Percentiles rank a stretch among this genome's conserved stretches.
Evolutionary conservation across 768 basidiomycete genomes (phyloP).

Genomic region (Termitomyces bulborhizus): DNA sequence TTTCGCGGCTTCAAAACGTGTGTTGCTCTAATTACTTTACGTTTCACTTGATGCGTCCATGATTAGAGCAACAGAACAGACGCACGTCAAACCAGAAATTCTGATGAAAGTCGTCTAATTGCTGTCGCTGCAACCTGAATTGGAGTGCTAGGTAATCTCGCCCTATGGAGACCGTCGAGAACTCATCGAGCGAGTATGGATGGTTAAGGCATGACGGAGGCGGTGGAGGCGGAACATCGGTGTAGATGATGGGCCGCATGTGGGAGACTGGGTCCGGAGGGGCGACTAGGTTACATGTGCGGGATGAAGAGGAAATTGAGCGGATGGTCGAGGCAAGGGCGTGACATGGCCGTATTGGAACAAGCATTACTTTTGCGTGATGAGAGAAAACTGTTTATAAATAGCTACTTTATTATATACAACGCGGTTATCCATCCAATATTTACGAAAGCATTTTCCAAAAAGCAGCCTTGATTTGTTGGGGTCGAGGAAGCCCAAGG

Average conservation of each 20-base stretch:
- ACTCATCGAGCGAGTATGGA: conserved; percentile 78
- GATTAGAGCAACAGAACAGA: conserved; percentile 9
- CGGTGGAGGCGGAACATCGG: conserved; percentile 38
- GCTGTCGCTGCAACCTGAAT: conserved; percentile 64
- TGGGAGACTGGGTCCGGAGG: conserved; percentile 77
- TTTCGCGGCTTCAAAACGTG: conserved; percentile 72
- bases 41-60: neutral
- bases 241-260: conserved; percentile 74
- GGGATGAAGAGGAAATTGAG: conserved; percentile 21
- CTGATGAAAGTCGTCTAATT: conserved; percentile 71
- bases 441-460: conserved; percentile 24
- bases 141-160: conserved; percentile 53
- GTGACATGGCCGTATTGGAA: conserved; percentile 10
- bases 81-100: conserved; percentile 78
- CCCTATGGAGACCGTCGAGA: conserved; percentile 30
- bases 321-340: conserved; percentile 3
- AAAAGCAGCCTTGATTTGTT: conserved; percentile 24
- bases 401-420: neutral
- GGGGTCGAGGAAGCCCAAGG: conserved; percentile 33
- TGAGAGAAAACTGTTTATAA: neutral
- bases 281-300: conserved; percentile 40
- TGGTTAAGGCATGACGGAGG: conserved; percentile 37
- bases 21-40: conserved; percentile 54
- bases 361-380: conserved; percentile 8
- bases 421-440: neutral